phyloP scores from a whole-genome alignment of 2,329 filamentous ascomycete species.

The Trichoderma pleuroti region DNA sequence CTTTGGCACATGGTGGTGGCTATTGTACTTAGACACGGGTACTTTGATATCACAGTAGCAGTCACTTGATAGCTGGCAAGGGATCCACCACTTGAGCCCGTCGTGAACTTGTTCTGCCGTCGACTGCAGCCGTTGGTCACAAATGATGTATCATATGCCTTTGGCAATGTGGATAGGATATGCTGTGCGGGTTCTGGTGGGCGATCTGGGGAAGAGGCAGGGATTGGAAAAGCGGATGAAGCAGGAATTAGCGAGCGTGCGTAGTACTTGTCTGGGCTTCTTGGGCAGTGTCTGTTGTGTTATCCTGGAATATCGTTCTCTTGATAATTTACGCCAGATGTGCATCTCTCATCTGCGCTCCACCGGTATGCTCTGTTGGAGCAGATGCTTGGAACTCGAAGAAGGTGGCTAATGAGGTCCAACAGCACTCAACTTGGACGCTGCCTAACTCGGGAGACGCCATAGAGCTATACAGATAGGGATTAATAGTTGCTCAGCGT shows the following conservation, averaged over 20 bases:
- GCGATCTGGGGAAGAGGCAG: constrained; percentile 2
- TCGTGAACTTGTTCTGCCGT: neutral
- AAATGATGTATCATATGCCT: constrained; percentile 10
- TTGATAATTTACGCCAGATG: neutral
- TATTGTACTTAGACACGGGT: neutral
- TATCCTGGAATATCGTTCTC: neutral
- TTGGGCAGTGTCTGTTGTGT: neutral
- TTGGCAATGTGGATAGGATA: neutral
- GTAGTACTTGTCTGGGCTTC: too few relatives aligned
- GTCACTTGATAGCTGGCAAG: neutral
- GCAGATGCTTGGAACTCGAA: neutral
- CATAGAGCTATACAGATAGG: neutral
- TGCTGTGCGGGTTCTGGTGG: neutral
- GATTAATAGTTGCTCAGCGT: neutral
- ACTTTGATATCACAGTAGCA: neutral
- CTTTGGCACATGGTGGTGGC: neutral
- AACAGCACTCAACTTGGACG: neutral
- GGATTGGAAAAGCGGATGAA: neutral
- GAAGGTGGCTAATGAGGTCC: neutral
- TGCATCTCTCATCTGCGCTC: neutral
- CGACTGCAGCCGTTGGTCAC: neutral
- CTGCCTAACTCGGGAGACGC: neutral
- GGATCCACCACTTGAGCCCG: neutral
- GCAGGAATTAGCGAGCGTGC: neutral
- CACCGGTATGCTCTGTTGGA: neutral